Percentiles rank a stretch among this genome's conserved stretches.
Evolutionary conservation across 2,329 filamentous ascomycete species (phyloP).

Genomic region (Fusarium temperatum): DNA sequence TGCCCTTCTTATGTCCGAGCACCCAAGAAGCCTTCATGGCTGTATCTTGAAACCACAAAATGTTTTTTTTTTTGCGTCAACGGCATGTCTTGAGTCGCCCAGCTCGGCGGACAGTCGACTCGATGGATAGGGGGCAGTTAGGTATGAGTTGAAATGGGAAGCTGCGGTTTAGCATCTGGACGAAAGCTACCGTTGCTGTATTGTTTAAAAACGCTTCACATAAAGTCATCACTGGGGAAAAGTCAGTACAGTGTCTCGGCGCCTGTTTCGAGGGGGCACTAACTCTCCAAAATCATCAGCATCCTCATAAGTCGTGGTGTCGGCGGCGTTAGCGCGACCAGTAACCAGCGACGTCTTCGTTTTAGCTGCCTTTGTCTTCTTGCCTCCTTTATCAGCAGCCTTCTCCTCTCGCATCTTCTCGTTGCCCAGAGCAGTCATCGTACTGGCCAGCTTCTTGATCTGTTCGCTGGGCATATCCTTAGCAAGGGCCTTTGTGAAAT

Average conservation of each 20-base stretch:
- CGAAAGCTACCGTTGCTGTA: conserved; percentile 9
- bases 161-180: conserved; percentile 3
- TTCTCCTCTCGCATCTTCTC: conserved; percentile 99
- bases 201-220: conserved; percentile 60
- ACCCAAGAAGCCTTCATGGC: conserved; percentile 7
- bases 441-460: conserved; percentile 94
- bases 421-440: conserved; percentile 88
- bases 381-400: conserved; percentile 88
- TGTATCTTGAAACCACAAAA: neutral
- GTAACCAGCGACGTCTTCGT: conserved; percentile 87
- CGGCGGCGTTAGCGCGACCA: conserved; percentile 67
- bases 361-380: conserved; percentile 97
- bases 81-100: neutral
- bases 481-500: conserved; percentile 86
- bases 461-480: conserved; percentile 91
- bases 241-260: conserved; percentile 31
- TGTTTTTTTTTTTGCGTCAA: neutral
- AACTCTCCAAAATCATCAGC: conserved; percentile 85
- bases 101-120: neutral
- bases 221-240: conserved; percentile 71
- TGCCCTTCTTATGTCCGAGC: conserved; percentile 5
- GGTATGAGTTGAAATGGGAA: conserved; percentile 15
- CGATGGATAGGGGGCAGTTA: conserved; percentile 1
- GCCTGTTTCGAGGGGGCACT: conserved; percentile 52
- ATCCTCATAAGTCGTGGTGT: conserved; percentile 78